A percentile compares a stretch with the other conserved stretches of the same genome.
Evolutionary conservation across 345 rosid species (phyloP).

Genomic region (Dovyalis caffra): DNA sequence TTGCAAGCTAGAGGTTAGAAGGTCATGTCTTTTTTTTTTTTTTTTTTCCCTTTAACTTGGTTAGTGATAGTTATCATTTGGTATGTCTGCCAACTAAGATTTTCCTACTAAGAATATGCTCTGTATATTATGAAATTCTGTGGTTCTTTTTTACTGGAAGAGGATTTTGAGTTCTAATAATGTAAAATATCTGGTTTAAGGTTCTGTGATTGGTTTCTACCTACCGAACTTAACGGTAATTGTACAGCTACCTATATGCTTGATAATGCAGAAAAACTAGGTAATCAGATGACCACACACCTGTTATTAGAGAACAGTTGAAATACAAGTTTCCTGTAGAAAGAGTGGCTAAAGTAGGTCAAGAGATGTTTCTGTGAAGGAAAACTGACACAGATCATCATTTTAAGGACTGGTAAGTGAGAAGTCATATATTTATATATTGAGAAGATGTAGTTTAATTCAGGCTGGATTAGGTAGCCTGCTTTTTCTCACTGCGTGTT

Average conservation of each 20-base stretch:
- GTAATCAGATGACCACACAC: background rate
- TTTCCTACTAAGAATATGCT: background rate
- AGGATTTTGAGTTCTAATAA: background rate
- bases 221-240: background rate
- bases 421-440: background rate
- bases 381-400: background rate
- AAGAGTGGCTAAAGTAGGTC: background rate
- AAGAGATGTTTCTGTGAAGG: background rate
- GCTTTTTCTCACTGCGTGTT: background rate
- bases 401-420: background rate
- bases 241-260: background rate
- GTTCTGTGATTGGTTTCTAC: background rate
- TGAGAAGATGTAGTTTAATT: constrained; percentile 1
- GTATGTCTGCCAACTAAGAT: background rate
- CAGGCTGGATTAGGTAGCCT: background rate
- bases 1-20: background rate
- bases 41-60: background rate
- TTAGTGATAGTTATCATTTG: background rate
- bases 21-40: background rate
- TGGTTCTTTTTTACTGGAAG: background rate
- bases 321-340: background rate
- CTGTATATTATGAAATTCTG: no score
- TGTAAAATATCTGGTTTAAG: background rate
- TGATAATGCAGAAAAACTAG: background rate
- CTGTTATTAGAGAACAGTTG: background rate